These are phyloP conservation scores for Apiospora sp. DNA, from an alignment of 2,329 filamentous ascomycete species.

Conservation along the genomic window DNA sequence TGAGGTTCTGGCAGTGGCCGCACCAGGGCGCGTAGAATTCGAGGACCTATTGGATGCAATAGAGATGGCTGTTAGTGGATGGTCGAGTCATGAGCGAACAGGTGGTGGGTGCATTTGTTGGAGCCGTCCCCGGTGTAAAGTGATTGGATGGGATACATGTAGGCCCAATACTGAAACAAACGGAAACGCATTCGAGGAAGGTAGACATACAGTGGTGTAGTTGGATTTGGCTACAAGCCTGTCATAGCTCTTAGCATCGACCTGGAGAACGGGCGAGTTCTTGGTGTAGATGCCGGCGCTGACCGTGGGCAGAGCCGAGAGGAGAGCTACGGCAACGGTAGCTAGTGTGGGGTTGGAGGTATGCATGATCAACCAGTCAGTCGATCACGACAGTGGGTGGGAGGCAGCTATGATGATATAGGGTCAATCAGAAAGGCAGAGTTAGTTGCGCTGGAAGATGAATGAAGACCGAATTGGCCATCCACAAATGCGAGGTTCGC, in stretches of 20 bases:
- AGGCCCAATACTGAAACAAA: neutral
- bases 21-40: slow-evolving; percentile 99
- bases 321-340: slow-evolving; percentile 65
- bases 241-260: slow-evolving; percentile 82
- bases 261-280: slow-evolving; percentile 84
- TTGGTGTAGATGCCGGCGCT: slow-evolving; percentile 80
- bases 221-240: slow-evolving; percentile 87
- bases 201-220: slow-evolving; percentile 78
- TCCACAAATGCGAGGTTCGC: neutral
- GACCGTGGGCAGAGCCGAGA: slow-evolving; percentile 70
- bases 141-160: neutral
- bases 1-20: slow-evolving; percentile 94
- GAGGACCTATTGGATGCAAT: slow-evolving; percentile 55
- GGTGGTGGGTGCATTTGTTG: slow-evolving; percentile 11
- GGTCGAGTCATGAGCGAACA: neutral
- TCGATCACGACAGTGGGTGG: slow-evolving; percentile 11
- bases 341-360: slow-evolving; percentile 56
- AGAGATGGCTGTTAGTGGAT: slow-evolving; percentile 3
- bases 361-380: slow-evolving; percentile 54
- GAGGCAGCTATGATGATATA: neutral
- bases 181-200: neutral
- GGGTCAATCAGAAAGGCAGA: neutral
- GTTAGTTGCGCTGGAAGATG: neutral
- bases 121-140: slow-evolving; percentile 2
- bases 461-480: neutral